Evolutionary conservation across 768 basidiomycete genomes (phyloP), one percentile per base, ranked within the genome.

Genomic region (Dioszegia crocea): DNA sequence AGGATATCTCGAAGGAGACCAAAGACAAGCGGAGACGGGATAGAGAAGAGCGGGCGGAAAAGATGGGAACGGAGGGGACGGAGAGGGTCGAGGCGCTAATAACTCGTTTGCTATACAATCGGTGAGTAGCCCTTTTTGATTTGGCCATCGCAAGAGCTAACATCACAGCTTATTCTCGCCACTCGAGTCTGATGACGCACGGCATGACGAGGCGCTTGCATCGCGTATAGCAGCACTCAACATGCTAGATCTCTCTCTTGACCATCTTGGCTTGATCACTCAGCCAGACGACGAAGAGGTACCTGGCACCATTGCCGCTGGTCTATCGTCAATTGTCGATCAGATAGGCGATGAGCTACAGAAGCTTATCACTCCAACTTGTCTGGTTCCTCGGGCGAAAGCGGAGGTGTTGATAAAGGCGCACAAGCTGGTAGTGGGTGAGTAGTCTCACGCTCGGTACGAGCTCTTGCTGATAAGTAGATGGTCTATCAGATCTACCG

Each of bases 141-240:
- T 16, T 21, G 19, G 16, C 24, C 1, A n/a, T 6, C 19, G 14
- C 8, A 29, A 21, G n/a, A n/a, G 41, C 31, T 58, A 29, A 45
- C 38, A 23, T 19, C 16, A 12, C 36, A 93, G 91, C 56, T 67
- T 96, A 3, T 96, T 91, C 77, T 82, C 85, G 52, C 89, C 88
- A 17, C 81, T 85, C 1, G 83, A 83, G 19, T 80, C 83, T n/a
- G 83, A 85, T 51, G 94, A 99, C 68, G 80, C 83, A 0, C 86
- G 86, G 0, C 93, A 96, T 71, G 92, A 99, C 71, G 89, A 90
- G 67, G 88, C 90, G 0, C 80, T 99, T 3, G 85, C 92, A 0
- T 88, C 85, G 69, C 85, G 93, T 4, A 86, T 97, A 16, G 90
- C 91, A 14, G 93, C 92, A 1, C 80, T 99, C 44, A 92, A 93